phyloP scores from a whole-genome alignment of 768 basidiomycete species.

The Lactifluus piperatus region DNA sequence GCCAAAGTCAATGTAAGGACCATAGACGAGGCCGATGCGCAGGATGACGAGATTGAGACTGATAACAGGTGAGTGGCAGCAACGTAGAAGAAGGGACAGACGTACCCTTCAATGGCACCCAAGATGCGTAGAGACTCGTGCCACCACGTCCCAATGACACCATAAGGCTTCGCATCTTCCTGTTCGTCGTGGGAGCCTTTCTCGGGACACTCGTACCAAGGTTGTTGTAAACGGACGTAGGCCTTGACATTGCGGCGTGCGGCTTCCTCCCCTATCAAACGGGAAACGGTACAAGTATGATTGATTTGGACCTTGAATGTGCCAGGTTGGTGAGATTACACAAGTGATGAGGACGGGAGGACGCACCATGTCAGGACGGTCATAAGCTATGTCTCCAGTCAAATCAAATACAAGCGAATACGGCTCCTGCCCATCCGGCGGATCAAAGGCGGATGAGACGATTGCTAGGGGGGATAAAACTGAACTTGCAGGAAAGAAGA shows the following conservation, averaged over 20 bases:
- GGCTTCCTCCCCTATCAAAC: constrained; percentile 65
- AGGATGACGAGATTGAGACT: constrained; percentile 79
- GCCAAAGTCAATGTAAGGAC: constrained; percentile 70
- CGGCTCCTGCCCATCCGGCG: constrained; percentile 55
- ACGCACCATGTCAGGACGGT: constrained; percentile 66
- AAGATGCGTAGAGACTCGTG: constrained; percentile 74
- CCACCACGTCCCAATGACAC: constrained; percentile 76
- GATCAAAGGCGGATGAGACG: constrained; percentile 61
- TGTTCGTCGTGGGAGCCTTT: constrained; percentile 63
- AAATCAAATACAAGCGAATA: constrained; percentile 82
- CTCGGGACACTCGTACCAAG: constrained; percentile 67
- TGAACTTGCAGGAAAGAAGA: background rate
- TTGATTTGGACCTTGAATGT: constrained; percentile 61
- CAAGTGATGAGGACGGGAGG: background rate
- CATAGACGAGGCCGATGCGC: constrained; percentile 68
- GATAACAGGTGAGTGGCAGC: background rate
- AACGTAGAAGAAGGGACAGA: constrained; percentile 11
- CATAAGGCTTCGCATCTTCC: constrained; percentile 63
- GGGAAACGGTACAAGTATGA: constrained; percentile 60
- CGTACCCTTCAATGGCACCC: constrained; percentile 64
- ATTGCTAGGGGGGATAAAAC: constrained; percentile 39
- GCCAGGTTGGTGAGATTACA: background rate
- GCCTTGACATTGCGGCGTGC: constrained; percentile 72
- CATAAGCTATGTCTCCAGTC: constrained; percentile 69
- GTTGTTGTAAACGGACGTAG: constrained; percentile 68